These are phyloP conservation scores for Fusarium euwallaceae DNA, from an alignment of 2,329 filamentous ascomycete species.

Conservation along the genomic window DNA sequence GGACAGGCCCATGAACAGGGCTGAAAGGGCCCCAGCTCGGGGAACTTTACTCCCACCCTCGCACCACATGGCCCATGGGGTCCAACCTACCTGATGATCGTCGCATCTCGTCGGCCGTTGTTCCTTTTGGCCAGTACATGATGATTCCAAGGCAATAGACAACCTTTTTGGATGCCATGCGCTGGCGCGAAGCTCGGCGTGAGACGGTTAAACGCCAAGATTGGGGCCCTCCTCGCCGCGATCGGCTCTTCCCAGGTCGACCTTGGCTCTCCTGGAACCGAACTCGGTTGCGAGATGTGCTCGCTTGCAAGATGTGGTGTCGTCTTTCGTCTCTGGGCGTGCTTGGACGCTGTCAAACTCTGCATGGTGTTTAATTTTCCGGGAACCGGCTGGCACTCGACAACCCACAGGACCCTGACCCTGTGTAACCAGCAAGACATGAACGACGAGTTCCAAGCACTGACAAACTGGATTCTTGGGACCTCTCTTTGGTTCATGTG, in stretches of 20 bases:
- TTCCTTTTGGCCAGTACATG: not conserved
- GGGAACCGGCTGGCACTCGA: not conserved
- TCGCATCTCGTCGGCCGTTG: constrained; percentile 4
- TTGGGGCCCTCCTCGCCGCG: not conserved
- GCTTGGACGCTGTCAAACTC: constrained; percentile 3
- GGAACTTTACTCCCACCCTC: constrained; percentile 1
- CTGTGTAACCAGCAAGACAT: not conserved
- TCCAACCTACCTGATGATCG: constrained; percentile 1
- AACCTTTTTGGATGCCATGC: not conserved
- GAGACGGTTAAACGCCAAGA: not conserved
- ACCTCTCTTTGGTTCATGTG: constrained; percentile 1
- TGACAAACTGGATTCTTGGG: not conserved
- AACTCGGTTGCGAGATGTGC: constrained; percentile 4
- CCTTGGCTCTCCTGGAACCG: not conserved
- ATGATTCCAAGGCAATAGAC: not conserved
- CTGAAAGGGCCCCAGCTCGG: constrained; percentile 2
- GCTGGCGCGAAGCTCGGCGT: not conserved
- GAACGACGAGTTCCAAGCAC: not conserved
- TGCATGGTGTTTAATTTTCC: not conserved
- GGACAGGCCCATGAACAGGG: constrained; percentile 10
- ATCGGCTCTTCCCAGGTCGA: not conserved
- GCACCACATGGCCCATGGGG: constrained; percentile 4
- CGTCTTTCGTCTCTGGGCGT: not conserved
- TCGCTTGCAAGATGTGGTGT: not conserved
- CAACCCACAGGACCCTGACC: not conserved